Evolutionary conservation across 1,284 basidiomycete genomes (phyloP).

Genomic region (Puccinia sorghi): DNA sequence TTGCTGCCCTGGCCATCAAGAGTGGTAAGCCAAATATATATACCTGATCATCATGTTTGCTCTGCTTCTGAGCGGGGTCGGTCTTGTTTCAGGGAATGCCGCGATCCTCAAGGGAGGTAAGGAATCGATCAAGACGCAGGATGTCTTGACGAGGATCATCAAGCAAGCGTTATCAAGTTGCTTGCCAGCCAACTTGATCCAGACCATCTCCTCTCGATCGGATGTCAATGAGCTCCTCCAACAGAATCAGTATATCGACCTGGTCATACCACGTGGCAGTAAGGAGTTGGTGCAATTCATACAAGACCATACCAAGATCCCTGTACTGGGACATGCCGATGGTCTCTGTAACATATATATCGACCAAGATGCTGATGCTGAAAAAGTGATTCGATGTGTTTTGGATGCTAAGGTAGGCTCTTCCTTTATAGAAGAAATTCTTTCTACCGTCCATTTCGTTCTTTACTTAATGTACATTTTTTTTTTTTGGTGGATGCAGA

Average conservation of each 20-base stretch:
- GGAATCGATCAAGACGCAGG: slow-evolving; percentile 78
- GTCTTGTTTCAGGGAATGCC: slow-evolving; percentile 70
- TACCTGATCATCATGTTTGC: neutral
- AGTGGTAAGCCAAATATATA: slow-evolving; percentile 66
- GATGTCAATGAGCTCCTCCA: slow-evolving; percentile 83
- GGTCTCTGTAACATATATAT: slow-evolving; percentile 87
- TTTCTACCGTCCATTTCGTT: no score
- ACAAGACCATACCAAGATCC: slow-evolving; percentile 84
- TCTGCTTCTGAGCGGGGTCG: no score
- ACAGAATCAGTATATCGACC: slow-evolving; percentile 88
- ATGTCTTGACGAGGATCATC: slow-evolving; percentile 75
- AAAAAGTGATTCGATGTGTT: slow-evolving; percentile 77
- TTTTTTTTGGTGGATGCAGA: slow-evolving; percentile 63
- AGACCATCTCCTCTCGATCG: slow-evolving; percentile 86
- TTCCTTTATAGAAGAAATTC: neutral
- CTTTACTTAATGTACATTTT: neutral
- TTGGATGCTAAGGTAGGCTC: slow-evolving; percentile 81
- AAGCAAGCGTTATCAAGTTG: slow-evolving; percentile 72
- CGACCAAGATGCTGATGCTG: slow-evolving; percentile 74
- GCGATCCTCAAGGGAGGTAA: slow-evolving; percentile 97
- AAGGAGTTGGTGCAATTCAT: slow-evolving; percentile 86
- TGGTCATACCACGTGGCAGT: slow-evolving; percentile 94
- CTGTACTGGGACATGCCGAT: slow-evolving; percentile 99
- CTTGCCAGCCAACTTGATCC: slow-evolving; percentile 79
- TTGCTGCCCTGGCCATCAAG: slow-evolving; percentile 93